Evolutionary conservation across 1,284 basidiomycete species (phyloP).

Genomic region (Trametes hirsuta): DNA sequence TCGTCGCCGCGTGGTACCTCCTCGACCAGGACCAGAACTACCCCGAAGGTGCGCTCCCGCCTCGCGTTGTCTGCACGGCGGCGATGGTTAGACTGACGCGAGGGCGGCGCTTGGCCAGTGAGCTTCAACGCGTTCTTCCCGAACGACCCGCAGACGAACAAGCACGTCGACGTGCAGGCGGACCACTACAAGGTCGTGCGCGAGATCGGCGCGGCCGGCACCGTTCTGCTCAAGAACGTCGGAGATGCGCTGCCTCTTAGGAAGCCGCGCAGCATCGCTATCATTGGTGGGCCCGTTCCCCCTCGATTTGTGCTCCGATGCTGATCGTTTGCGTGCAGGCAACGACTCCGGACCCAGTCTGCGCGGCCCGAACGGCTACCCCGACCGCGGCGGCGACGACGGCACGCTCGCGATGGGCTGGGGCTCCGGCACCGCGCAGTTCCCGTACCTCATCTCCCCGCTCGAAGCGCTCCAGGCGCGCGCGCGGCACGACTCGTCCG

Average conservation of each 20-base stretch:
- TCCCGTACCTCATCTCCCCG: conserved; percentile 67
- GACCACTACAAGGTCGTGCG: conserved; percentile 75
- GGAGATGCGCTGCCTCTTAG: conserved; percentile 67
- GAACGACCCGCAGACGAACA: conserved; percentile 56
- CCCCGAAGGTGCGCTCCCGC: conserved; percentile 40
- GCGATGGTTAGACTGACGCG: not conserved
- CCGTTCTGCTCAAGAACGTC: conserved; percentile 83
- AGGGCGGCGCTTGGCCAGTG: conserved; percentile 30
- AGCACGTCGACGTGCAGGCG: conserved; percentile 76
- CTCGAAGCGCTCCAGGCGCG: conserved; percentile 72
- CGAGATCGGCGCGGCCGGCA: conserved; percentile 75
- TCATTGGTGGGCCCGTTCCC: conserved; percentile 46
- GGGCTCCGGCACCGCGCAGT: conserved; percentile 57
- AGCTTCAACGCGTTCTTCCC: conserved; percentile 66
- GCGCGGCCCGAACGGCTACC: conserved; percentile 75
- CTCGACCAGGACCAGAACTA: conserved; percentile 67
- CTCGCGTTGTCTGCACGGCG: conserved; percentile 25
- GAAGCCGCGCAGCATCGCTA: conserved; percentile 56
- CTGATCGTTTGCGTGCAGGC: not conserved
- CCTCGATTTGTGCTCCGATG: not conserved
- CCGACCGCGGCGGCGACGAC: conserved; percentile 64
- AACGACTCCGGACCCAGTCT: conserved; percentile 69
- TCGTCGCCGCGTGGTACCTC: conserved; percentile 65
- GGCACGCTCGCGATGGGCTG: conserved; percentile 86
- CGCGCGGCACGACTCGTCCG: conserved; percentile 55